Evolutionary conservation across 106 monocot genomes (phyloP).

Genomic region (Dactylorhiza incarnata): DNA sequence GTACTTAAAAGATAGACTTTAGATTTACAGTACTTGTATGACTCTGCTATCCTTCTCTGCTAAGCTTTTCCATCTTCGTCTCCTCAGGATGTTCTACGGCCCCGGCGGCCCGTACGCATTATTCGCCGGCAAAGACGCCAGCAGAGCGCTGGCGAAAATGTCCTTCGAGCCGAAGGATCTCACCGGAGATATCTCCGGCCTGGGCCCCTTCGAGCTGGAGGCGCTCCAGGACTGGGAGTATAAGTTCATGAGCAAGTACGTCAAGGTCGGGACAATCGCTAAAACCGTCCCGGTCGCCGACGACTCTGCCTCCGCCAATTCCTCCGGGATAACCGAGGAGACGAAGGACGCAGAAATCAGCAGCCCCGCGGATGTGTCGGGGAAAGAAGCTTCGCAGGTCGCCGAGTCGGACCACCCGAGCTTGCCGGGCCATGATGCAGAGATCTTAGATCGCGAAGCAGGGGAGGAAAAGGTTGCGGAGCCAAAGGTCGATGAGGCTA

Average conservation of each 20-base stretch:
- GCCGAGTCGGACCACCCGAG: slow-evolving; percentile 5
- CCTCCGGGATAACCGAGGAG: background rate
- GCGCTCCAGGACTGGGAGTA: slow-evolving; percentile 82
- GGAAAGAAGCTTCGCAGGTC: background rate
- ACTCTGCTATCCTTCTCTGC: background rate
- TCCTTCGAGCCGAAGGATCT: slow-evolving; percentile 72
- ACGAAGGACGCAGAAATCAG: slow-evolving; percentile 1
- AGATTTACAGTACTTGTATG: background rate
- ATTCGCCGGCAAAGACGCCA: slow-evolving; percentile 83
- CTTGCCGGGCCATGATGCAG: background rate
- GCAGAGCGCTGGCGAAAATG: slow-evolving; percentile 87
- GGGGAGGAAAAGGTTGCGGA: background rate
- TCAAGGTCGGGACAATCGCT: slow-evolving; percentile 59
- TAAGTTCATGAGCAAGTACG: slow-evolving; percentile 83
- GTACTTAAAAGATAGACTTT: too few species aligned
- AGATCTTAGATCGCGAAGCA: background rate
- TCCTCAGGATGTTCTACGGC: slow-evolving; percentile 75
- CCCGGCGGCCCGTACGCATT: slow-evolving; percentile 78
- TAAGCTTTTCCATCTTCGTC: background rate
- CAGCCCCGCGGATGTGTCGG: background rate
- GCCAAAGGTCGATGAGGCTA: background rate
- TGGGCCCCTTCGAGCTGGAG: slow-evolving; percentile 62
- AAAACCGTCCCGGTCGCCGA: slow-evolving; percentile 17
- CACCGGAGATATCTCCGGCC: slow-evolving; percentile 63
- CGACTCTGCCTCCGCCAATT: background rate